Evolutionary conservation across 768 basidiomycete genomes (phyloP), one percentile per base, ranked within the genome.

Genomic region (Mrakia gelida): DNA sequence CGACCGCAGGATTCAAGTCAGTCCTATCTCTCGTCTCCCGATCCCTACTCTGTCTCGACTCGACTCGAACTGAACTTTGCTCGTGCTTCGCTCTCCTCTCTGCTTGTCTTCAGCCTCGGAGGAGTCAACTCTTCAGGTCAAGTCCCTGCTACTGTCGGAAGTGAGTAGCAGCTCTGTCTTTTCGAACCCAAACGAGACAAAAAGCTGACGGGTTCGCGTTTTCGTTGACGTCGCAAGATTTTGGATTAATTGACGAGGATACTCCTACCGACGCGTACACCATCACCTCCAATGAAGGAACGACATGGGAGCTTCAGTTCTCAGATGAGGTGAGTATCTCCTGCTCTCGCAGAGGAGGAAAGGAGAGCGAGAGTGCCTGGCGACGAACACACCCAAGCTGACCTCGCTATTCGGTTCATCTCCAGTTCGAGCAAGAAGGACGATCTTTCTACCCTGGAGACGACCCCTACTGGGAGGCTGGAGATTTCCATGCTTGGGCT

Each of bases 381-480:
- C n/a, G n/a, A n/a, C n/a, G n/a, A n/a, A n/a, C n/a, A n/a, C n/a
- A n/a, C 11, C 9, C 5, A 32, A 4, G 6, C 38, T 43, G 34
- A n/a, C 68, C 28, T 43, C 21, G 18, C 18, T 59, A 4, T 10
- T 21, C 49, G 15, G 2, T 13, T 21, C 21, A 21, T 38, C 43
- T 18, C 3, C 41, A 93, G 84, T 96, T 90, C 88, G 90, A 89
- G 86, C 88, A 80, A 83, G 91, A 86, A 80, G 95, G 87, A n/a
- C 81, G 86, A 34, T 43, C 73, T 9, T 79, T 79, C 81, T 85
- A 78, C 61, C 83, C 83, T 26, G 96, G 88, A 82, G 96, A 91
- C 86, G 95, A 88, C 87, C 89, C 87, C 83, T 96, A 85, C 83
- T 92, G 90, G 94, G 93, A 95, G 82, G 95, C 92, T 34, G 90